Evolutionary conservation across 176 grass and related monocot species (phyloP).

Genomic region (Triticum urartu): DNA sequence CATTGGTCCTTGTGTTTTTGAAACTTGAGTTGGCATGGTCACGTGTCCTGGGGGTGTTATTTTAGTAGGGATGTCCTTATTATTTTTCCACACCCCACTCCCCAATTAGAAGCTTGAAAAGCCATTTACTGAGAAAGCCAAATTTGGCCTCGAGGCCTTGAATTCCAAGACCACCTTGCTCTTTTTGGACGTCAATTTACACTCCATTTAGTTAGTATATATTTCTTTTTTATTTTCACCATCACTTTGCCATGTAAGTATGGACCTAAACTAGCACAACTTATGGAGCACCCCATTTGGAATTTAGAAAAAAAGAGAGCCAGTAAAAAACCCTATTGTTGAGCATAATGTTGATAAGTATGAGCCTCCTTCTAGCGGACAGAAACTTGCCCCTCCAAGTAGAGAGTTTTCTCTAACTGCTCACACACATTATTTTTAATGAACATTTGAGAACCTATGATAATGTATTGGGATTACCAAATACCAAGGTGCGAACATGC

Average conservation of each 20-base stretch:
- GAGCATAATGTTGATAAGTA: no score
- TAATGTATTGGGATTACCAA: neutral
- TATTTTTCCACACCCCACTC: neutral
- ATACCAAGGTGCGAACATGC: no score
- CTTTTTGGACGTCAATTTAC: neutral
- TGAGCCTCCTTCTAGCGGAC: no score
- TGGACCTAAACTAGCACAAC: no score
- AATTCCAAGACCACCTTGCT: neutral
- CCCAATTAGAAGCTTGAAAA: neutral
- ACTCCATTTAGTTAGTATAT: neutral
- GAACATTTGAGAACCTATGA: neutral
- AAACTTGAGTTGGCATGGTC: no score
- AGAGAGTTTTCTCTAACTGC: neutral
- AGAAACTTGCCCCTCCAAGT: no score
- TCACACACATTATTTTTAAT: neutral
- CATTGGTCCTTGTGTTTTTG: no score
- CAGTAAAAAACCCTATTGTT: neutral
- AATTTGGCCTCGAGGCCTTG: neutral
- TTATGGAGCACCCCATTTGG: no score
- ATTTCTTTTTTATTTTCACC: no score
- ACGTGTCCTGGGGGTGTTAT: no score
- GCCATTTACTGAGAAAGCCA: neutral
- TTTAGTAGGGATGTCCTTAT: no score
- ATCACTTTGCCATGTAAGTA: no score
- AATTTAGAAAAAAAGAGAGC: neutral